Percentiles rank a stretch among this genome's conserved stretches.
phyloP scores from a whole-genome alignment of 768 basidiomycete species.

The Boletus huronensis region DNA sequence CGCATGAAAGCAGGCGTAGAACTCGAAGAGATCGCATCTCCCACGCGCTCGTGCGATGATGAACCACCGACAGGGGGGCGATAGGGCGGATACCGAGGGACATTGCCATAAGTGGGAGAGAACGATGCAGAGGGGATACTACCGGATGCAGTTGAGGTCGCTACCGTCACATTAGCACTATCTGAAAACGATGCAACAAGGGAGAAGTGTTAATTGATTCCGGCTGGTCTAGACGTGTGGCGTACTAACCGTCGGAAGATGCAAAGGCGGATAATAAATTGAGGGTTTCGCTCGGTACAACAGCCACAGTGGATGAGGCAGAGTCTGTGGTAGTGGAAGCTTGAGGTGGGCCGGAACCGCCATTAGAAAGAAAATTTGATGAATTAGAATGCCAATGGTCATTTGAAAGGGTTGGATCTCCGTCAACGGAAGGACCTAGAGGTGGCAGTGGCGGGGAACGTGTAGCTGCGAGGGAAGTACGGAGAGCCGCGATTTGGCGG shows the following conservation, averaged over 20 bases:
- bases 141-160: constrained; percentile 13
- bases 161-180: not conserved
- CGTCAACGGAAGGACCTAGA: constrained; percentile 18
- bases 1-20: constrained; percentile 19
- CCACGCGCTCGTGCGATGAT: constrained; percentile 17
- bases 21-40: constrained; percentile 1
- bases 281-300: constrained; percentile 7
- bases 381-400: constrained; percentile 18
- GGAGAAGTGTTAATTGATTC: constrained; percentile 7
- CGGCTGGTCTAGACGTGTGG: constrained; percentile 8
- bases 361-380: constrained; percentile 20
- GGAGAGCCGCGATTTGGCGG: constrained; percentile 47
- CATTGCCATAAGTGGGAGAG: constrained; percentile 21
- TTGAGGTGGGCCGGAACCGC: not conserved
- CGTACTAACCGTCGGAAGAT: constrained; percentile 22
- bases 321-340: constrained; percentile 5
- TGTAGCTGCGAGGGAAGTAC: constrained; percentile 35
- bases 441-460: constrained; percentile 28
- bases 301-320: constrained; percentile 8
- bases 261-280: constrained; percentile 17
- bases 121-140: constrained; percentile 18
- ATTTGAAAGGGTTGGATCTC: constrained; percentile 12
- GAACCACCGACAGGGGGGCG: constrained; percentile 13
- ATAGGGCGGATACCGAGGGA: constrained; percentile 19
- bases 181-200: constrained; percentile 12